These are phyloP conservation scores for Melanomma pulvis-pyrius DNA, from an alignment of 495 filamentous ascomycete genomes.

Conservation along the genomic window DNA sequence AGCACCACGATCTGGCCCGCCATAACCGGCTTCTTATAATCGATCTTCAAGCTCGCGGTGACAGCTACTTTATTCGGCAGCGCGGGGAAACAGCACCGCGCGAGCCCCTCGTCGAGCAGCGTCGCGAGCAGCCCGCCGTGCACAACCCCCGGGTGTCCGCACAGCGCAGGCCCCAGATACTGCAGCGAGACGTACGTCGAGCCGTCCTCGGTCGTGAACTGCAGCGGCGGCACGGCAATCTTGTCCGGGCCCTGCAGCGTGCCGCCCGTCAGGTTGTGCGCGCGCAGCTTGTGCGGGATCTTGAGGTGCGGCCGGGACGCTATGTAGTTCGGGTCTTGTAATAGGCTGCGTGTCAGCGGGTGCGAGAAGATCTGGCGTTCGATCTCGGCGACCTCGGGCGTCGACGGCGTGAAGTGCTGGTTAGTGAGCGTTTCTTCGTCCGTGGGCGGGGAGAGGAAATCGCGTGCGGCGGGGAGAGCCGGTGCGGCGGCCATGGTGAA, in stretches of 20 bases:
- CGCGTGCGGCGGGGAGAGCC: constrained; percentile 48
- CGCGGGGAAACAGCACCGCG: constrained; percentile 86
- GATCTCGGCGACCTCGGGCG: constrained; percentile 60
- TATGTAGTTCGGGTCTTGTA: constrained; percentile 64
- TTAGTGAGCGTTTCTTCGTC: constrained; percentile 73
- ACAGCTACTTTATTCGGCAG: constrained; percentile 87
- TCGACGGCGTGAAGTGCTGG: constrained; percentile 56
- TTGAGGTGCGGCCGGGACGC: constrained; percentile 88
- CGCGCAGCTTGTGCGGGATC: constrained; percentile 66
- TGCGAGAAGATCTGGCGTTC: constrained; percentile 75
- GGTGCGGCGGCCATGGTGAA: constrained; percentile 59
- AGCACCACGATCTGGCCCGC: constrained; percentile 79
- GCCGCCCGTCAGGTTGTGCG: constrained; percentile 80
- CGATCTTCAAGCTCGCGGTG: constrained; percentile 88
- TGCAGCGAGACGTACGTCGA: constrained; percentile 73
- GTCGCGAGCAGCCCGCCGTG: constrained; percentile 93
- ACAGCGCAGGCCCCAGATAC: constrained; percentile 80
- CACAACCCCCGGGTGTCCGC: constrained; percentile 88
- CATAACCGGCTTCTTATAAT: constrained; percentile 78
- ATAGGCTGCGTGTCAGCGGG: constrained; percentile 68
- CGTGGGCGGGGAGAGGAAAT: constrained; percentile 51
- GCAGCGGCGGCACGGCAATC: constrained; percentile 80
- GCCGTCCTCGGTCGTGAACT: constrained; percentile 71
- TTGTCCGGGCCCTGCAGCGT: constrained; percentile 73
- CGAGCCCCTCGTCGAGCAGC: constrained; percentile 87